Evolutionary conservation across 2,329 filamentous ascomycete species (phyloP).

Genomic region (Diaporthe nobilis): DNA sequence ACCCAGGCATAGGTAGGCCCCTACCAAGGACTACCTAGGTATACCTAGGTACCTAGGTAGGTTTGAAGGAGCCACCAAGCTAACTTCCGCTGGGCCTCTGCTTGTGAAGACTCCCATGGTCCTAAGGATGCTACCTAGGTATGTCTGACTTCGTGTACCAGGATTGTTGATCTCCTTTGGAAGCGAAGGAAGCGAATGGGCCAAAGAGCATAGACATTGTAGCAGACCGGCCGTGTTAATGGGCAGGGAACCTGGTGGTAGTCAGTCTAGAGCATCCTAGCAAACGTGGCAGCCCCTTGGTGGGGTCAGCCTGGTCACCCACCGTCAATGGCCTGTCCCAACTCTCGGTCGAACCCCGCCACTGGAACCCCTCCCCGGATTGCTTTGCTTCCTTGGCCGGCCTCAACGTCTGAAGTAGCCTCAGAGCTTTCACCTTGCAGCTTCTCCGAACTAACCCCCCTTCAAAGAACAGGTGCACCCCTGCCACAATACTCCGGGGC

Average conservation of each 20-base stretch:
- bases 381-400: background rate
- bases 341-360: background rate
- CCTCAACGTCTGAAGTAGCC: background rate
- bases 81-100: background rate
- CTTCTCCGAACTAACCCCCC: background rate
- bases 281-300: background rate
- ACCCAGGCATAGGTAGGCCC: background rate
- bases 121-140: background rate
- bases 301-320: constrained; percentile 18
- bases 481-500: constrained; percentile 6
- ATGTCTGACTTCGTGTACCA: too few relatives aligned
- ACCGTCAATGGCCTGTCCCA: background rate
- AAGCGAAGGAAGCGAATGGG: too few relatives aligned
- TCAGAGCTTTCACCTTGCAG: background rate
- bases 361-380: constrained; percentile 1
- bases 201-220: too few relatives aligned
- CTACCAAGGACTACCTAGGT: background rate
- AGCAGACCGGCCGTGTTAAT: too few relatives aligned
- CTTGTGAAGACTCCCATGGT: background rate
- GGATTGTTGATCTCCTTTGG: too few relatives aligned
- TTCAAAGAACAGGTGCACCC: background rate
- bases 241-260: background rate
- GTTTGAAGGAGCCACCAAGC: background rate
- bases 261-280: background rate
- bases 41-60: background rate